Evolutionary conservation across 202 grass and related monocot species (phyloP).

Genomic region (Carex arenaria): DNA sequence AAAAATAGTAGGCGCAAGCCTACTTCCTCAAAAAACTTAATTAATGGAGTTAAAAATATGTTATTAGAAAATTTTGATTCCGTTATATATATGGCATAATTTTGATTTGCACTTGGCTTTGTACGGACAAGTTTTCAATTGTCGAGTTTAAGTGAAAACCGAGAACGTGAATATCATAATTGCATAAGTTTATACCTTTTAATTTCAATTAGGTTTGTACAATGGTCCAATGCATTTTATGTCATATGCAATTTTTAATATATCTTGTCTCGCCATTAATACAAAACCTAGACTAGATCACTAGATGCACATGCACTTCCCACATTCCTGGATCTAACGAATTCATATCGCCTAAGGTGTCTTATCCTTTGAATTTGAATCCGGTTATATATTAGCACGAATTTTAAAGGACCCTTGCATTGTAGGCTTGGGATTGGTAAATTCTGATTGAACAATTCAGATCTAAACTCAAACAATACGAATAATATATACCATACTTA

Average conservation of each 20-base stretch:
- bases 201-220: background rate
- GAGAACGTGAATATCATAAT: too few relatives aligned
- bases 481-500: too few relatives aligned
- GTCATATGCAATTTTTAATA: background rate
- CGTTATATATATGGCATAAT: background rate
- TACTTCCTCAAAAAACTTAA: background rate
- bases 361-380: too few relatives aligned
- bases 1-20: too few relatives aligned
- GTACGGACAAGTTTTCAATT: too few relatives aligned
- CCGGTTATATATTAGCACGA: too few relatives aligned
- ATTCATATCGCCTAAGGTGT: too few relatives aligned
- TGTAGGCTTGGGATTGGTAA: too few relatives aligned
- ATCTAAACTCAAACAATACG: too few relatives aligned
- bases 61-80: background rate
- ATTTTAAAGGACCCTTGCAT: too few relatives aligned
- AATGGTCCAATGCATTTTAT: background rate
- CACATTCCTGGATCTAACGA: background rate
- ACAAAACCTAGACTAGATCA: background rate
- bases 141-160: too few relatives aligned
- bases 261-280: background rate
- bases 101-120: background rate
- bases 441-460: too few relatives aligned
- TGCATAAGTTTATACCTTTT: background rate
- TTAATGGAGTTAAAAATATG: background rate
- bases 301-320: background rate